Base-by-base conservation (phyloP, 2,329 filamentous ascomycete genomes). In the Hymenoscyphus albidus region DNA sequence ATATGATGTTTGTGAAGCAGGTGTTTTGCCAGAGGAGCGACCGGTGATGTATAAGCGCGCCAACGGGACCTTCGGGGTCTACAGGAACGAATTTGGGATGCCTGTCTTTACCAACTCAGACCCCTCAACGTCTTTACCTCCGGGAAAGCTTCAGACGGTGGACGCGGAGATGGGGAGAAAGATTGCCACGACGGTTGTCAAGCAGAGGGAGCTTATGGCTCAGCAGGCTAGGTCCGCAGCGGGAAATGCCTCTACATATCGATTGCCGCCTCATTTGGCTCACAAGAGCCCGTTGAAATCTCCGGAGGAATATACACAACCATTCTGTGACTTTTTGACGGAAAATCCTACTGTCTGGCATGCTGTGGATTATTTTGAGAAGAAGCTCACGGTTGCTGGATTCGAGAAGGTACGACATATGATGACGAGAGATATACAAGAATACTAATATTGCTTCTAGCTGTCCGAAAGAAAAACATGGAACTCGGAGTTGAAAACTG, bases 291-390 rank as follows among this genome's bases (percentile, higher is more conserved):
- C 58, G 14, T 61, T 72, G 54, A 73, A 71, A 32, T 65, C 61
- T 14, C 84, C 87, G 4, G 87, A 88, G 72, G 82, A 82, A 65
- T 96, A 93, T 76, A 90, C 91, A 9, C 83, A 92, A 78, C 92
- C 93, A 0, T 97, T 96, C 76, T 89, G 90, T 75, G 84, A 92
- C 61, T 98, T 97, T 75, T 85, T 98, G 80, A 90, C 88, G 56
- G 84, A 90, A 67, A 97, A 97, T 75, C 95, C 95, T 0, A 98
- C 95, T 9, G 86, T 97, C 58, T 99, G 96, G 77, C 95, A 99
- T 74, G 87, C 92, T 1, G 93, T 97, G 35, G 85, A 87, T 64
- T 86, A 92, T 71, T 92, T 97, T 75, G 87, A 89, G 72, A 81
- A 83, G 64, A 88, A 93, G 73, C 83, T 97, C 58, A 81, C 84